Evolutionary conservation across 257 asterid species (phyloP).

Genomic region (Solanum ossicruentum): DNA sequence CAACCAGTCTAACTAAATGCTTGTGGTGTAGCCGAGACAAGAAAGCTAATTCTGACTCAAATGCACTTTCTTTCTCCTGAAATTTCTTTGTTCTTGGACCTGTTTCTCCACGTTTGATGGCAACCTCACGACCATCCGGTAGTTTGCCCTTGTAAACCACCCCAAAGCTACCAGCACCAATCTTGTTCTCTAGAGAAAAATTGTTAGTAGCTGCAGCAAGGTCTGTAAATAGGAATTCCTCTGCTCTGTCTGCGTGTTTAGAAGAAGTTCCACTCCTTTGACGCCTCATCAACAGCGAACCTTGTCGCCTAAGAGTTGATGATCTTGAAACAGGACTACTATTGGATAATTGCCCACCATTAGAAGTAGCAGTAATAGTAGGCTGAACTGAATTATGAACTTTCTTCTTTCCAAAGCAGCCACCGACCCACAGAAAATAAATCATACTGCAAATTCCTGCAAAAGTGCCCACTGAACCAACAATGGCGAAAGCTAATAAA

Average conservation of each 20-base stretch:
- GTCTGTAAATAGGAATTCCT: slow-evolving; percentile 54
- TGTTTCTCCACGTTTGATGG: slow-evolving; percentile 62
- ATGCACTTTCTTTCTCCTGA: slow-evolving; percentile 77
- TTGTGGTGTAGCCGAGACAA: slow-evolving; percentile 85
- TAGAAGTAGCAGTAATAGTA: slow-evolving; percentile 23
- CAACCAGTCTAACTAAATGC: slow-evolving; percentile 67
- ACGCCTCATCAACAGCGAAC: slow-evolving; percentile 71
- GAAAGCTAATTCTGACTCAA: slow-evolving; percentile 72
- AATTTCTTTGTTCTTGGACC: slow-evolving; percentile 51
- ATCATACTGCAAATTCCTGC: slow-evolving; percentile 47
- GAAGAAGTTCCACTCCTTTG: slow-evolving; percentile 83
- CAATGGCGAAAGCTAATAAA: slow-evolving; percentile 48
- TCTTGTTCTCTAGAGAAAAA: slow-evolving; percentile 56
- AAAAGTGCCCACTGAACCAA: slow-evolving; percentile 65
- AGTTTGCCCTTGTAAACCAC: slow-evolving; percentile 66
- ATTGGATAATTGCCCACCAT: slow-evolving; percentile 22
- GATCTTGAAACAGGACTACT: slow-evolving; percentile 60
- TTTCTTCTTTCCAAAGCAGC: slow-evolving; percentile 69
- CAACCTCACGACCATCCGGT: slow-evolving; percentile 63
- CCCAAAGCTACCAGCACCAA: slow-evolving; percentile 86
- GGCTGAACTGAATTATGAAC: slow-evolving; percentile 84
- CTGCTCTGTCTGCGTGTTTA: slow-evolving; percentile 61
- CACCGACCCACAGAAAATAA: slow-evolving; percentile 59
- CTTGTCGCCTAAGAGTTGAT: slow-evolving; percentile 68
- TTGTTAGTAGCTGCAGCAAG: slow-evolving; percentile 49